Evolutionary conservation across 2,329 filamentous ascomycete genomes (phyloP).

Genomic region (Stemphylium beticola): DNA sequence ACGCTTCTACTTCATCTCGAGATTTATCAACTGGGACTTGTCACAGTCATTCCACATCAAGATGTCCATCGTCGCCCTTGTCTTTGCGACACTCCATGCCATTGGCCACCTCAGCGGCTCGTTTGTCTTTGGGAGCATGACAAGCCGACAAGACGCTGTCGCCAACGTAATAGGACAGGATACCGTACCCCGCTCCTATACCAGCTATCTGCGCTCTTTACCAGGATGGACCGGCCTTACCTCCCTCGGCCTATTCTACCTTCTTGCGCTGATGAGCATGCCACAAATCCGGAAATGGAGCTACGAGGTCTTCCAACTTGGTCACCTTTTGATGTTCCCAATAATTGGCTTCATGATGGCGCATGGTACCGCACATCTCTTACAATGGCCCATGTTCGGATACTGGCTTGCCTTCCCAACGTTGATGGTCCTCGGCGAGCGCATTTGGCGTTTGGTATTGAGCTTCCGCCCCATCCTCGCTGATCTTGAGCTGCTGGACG

Average conservation of each 20-base stretch:
- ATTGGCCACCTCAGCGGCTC: conserved; percentile 62
- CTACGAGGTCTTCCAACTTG: conserved; percentile 64
- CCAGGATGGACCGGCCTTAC: conserved; percentile 61
- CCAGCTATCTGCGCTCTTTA: conserved; percentile 55
- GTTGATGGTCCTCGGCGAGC: conserved; percentile 58
- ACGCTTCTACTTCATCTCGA: conserved; percentile 58
- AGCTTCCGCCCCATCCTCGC: conserved; percentile 60
- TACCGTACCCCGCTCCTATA: conserved; percentile 54
- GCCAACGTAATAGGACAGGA: conserved; percentile 54
- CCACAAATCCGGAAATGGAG: conserved; percentile 59
- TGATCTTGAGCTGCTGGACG: conserved; percentile 57
- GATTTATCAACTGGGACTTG: conserved; percentile 64
- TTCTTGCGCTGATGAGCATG: conserved; percentile 57
- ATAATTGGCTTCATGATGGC: conserved; percentile 63
- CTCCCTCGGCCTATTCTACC: conserved; percentile 58
- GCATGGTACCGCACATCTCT: conserved; percentile 58
- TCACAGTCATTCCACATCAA: conserved; percentile 63
- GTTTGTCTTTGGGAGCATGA: conserved; percentile 58
- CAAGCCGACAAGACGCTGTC: conserved; percentile 54
- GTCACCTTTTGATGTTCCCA: conserved; percentile 64
- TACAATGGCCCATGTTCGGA: conserved; percentile 64
- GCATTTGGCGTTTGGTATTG: conserved; percentile 53
- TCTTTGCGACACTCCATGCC: conserved; percentile 60
- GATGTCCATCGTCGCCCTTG: conserved; percentile 59
- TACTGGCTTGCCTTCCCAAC: conserved; percentile 63